phyloP scores from a whole-genome alignment of 805 yeast species.

The Tetrapisispora iriomotensis region DNA sequence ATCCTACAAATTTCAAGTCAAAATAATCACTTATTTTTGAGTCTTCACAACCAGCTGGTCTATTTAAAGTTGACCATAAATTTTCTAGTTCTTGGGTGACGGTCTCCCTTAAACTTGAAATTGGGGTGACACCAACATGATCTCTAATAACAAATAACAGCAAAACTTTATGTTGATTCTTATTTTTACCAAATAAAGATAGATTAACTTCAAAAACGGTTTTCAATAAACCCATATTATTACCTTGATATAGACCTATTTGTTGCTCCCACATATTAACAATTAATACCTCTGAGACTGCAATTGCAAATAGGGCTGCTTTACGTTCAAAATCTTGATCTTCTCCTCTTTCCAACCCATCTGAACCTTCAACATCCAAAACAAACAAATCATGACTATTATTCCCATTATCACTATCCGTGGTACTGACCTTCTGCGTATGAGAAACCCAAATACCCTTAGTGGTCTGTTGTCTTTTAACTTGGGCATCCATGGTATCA shows the following conservation, averaged over 20 bases:
- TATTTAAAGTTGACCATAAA: slow-evolving; percentile 70
- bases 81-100: slow-evolving; percentile 59
- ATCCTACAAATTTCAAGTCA: slow-evolving; percentile 69
- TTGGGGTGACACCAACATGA: slow-evolving; percentile 79
- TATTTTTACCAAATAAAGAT: slow-evolving; percentile 63
- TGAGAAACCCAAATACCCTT: slow-evolving; percentile 73
- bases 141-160: slow-evolving; percentile 86
- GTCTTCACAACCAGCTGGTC: slow-evolving; percentile 54
- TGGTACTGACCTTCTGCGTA: slow-evolving; percentile 34
- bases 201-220: slow-evolving; percentile 95
- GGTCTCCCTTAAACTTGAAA: slow-evolving; percentile 58
- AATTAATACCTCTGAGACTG: slow-evolving; percentile 83
- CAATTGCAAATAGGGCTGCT: slow-evolving; percentile 87
- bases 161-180: slow-evolving; percentile 48
- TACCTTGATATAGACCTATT: slow-evolving; percentile 94
- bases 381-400: slow-evolving; percentile 47
- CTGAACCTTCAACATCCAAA: slow-evolving; percentile 98
- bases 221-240: slow-evolving; percentile 88
- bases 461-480: slow-evolving; percentile 78
- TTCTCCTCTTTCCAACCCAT: slow-evolving; percentile 95
- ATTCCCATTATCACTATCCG: slow-evolving; percentile 8
- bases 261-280: slow-evolving; percentile 96
- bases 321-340: slow-evolving; percentile 97
- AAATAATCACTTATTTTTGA: slow-evolving; percentile 59
- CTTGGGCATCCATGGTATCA: slow-evolving; percentile 83